These are phyloP conservation scores for Sarocladium strictum DNA, from an alignment of 2,329 filamentous ascomycete species.

Conservation along the genomic window DNA sequence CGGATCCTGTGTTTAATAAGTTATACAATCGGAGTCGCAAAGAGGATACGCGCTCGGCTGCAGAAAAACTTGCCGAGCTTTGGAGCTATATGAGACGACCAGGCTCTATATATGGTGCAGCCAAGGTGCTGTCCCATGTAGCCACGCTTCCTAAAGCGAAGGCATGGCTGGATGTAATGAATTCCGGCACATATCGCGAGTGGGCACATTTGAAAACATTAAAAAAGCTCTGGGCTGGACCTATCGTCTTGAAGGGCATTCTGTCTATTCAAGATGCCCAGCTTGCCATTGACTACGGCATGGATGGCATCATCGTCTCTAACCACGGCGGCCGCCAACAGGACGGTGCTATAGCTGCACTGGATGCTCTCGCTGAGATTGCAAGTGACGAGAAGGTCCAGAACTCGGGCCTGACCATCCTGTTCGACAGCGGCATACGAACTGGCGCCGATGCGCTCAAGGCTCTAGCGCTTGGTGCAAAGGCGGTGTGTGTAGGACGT, in stretches of 20 bases:
- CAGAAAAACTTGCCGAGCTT: constrained; percentile 41
- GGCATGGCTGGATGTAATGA: constrained; percentile 19
- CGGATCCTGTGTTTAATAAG: constrained; percentile 54
- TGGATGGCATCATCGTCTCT: constrained; percentile 34
- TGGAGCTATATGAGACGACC: constrained; percentile 14
- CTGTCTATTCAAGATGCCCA: constrained; percentile 33
- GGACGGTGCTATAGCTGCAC: constrained; percentile 37
- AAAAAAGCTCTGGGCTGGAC: constrained; percentile 50
- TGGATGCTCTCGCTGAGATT: constrained; percentile 43
- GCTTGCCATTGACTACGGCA: constrained; percentile 29
- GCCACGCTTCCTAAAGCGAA: constrained; percentile 15
- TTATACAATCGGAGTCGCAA: constrained; percentile 1
- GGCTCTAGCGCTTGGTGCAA: constrained; percentile 33
- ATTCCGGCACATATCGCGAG: constrained; percentile 38
- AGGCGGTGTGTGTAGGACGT: constrained; percentile 37
- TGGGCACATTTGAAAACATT: constrained; percentile 51
- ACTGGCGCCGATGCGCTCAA: constrained; percentile 35
- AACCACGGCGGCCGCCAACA: constrained; percentile 39
- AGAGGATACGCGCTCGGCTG: constrained; percentile 19
- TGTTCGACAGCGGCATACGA: constrained; percentile 39
- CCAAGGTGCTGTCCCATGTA: not conserved
- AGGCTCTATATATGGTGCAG: constrained; percentile 17
- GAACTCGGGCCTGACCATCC: constrained; percentile 38
- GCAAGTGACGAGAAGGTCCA: constrained; percentile 45
- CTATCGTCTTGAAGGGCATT: constrained; percentile 36